Evolutionary conservation across 139 green algal genomes (phyloP).

Genomic region (Chlorella sp.): DNA sequence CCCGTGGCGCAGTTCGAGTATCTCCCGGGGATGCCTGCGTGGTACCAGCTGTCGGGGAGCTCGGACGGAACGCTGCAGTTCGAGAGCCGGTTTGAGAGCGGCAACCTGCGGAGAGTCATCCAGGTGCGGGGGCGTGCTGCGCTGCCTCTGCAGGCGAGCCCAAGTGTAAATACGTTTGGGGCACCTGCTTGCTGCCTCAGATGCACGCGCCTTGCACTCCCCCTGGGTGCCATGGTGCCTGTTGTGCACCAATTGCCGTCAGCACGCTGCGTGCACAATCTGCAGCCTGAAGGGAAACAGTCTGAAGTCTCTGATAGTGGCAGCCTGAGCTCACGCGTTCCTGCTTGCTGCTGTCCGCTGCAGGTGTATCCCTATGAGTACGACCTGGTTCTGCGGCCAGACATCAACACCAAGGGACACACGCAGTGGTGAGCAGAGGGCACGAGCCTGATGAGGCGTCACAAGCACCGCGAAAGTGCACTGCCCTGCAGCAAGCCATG

Average conservation of each 20-base stretch:
- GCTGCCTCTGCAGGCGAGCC: background rate
- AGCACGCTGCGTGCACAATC: too few relatives aligned
- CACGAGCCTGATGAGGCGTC: too few relatives aligned
- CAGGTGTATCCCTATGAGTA: slow-evolving; percentile 66
- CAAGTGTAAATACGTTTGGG: too few relatives aligned
- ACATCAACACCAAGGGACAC: slow-evolving; percentile 59
- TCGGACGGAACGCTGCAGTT: slow-evolving; percentile 56
- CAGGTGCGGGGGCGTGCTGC: too few relatives aligned
- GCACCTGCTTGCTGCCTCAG: background rate
- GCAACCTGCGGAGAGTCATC: slow-evolving; percentile 58
- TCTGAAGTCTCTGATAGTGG: background rate
- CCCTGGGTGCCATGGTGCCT: too few relatives aligned
- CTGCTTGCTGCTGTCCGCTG: background rate
- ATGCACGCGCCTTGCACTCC: background rate
- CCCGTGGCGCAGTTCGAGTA: slow-evolving; percentile 18
- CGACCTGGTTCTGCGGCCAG: slow-evolving; percentile 60
- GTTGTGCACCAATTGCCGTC: too few relatives aligned
- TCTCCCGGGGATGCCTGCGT: slow-evolving; percentile 11
- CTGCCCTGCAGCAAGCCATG: background rate
- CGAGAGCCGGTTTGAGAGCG: slow-evolving; percentile 67
- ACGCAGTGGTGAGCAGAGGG: slow-evolving; percentile 48
- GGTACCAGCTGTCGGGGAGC: slow-evolving; percentile 6
- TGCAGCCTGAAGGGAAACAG: background rate
- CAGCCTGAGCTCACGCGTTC: background rate
- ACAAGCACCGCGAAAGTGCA: too few relatives aligned